Conservation (phyloP, 2,329 filamentous ascomycete genomes). For the Claviceps humidiphila region DNA sequence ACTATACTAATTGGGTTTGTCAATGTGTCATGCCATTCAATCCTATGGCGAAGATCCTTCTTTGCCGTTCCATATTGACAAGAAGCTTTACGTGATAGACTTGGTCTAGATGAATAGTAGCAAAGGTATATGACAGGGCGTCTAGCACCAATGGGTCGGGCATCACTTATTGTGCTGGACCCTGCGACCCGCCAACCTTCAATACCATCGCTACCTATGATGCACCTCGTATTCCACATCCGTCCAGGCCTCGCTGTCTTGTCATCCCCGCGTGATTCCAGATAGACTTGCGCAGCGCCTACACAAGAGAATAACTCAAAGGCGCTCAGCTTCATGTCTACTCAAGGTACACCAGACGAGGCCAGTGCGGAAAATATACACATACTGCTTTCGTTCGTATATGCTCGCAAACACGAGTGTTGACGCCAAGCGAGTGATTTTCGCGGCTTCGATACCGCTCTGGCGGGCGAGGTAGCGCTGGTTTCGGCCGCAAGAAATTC, state of each 20-base stretch:
- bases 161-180: slow-evolving; percentile 63
- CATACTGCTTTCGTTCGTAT: slow-evolving; percentile 47
- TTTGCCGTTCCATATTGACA: slow-evolving; percentile 88
- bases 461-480: slow-evolving; percentile 62
- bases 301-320: slow-evolving; percentile 91
- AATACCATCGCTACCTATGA: slow-evolving; percentile 60
- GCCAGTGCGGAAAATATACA: slow-evolving; percentile 7
- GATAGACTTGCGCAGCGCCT: slow-evolving; percentile 93
- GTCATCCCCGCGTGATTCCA: slow-evolving; percentile 88
- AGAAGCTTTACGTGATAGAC: slow-evolving; percentile 77
- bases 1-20: too few species aligned
- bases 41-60: slow-evolving; percentile 80
- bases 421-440: slow-evolving; percentile 65
- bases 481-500: slow-evolving; percentile 77
- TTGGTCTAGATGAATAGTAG: slow-evolving; percentile 62
- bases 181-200: slow-evolving; percentile 91
- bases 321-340: slow-evolving; percentile 67
- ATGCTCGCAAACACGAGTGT: slow-evolving; percentile 71
- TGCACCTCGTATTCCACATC: slow-evolving; percentile 92
- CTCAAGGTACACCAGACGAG: slow-evolving; percentile 34
- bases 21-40: too few species aligned
- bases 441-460: slow-evolving; percentile 57
- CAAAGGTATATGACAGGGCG: slow-evolving; percentile 75
- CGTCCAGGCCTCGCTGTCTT: slow-evolving; percentile 81
- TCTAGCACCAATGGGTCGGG: slow-evolving; percentile 74